A percentile compares a stretch with the other conserved stretches of the same genome.
Evolutionary conservation across 345 rosid genomes (phyloP).

Genomic region (Pelargonium nanum): DNA sequence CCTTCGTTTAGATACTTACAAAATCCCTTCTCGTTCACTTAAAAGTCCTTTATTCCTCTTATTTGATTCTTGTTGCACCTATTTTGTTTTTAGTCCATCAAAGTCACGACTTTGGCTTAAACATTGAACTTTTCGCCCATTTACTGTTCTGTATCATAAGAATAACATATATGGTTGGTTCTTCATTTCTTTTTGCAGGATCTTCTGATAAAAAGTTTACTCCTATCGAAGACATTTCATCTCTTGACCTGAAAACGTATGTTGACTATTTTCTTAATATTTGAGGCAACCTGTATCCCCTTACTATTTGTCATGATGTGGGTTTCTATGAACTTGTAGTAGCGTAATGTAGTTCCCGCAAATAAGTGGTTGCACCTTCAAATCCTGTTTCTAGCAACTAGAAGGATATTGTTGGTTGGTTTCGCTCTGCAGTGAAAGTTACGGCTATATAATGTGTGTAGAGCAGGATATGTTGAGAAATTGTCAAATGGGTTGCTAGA

Average conservation of each 20-base stretch:
- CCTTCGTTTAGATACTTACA: not conserved
- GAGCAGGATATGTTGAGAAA: not conserved
- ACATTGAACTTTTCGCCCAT: not conserved
- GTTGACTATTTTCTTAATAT: conserved; percentile 2
- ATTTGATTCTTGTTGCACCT: too few relatives aligned
- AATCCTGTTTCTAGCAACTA: not conserved
- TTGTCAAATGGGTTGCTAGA: too few relatives aligned
- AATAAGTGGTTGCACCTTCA: not conserved
- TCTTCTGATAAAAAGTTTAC: conserved; percentile 46
- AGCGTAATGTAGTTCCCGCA: not conserved
- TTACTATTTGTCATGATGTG: not conserved
- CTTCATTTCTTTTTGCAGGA: conserved; percentile 32
- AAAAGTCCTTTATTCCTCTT: too few relatives aligned
- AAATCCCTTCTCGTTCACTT: too few relatives aligned
- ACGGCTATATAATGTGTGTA: too few relatives aligned
- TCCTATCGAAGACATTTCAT: conserved; percentile 49
- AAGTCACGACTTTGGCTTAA: too few relatives aligned
- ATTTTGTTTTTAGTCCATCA: too few relatives aligned
- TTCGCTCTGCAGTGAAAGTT: not conserved
- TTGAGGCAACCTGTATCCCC: not conserved
- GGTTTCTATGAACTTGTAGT: not conserved
- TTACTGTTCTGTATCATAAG: not conserved
- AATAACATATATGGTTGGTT: not conserved
- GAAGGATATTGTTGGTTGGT: not conserved
- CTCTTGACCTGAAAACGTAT: conserved; percentile 70